Conservation (phyloP, 331 rosid genomes). For the Malus hybrid region DNA sequence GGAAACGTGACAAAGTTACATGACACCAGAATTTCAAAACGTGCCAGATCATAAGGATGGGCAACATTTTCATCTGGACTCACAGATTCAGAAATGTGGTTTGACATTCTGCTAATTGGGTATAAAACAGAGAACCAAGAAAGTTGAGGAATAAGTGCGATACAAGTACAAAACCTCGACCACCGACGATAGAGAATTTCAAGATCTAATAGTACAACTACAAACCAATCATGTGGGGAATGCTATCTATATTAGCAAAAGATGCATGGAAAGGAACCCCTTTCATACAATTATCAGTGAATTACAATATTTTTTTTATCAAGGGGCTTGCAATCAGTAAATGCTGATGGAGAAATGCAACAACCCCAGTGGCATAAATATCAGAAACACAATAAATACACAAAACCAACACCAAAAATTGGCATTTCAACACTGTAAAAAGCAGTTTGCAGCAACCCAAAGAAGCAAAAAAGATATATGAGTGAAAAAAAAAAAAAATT, state of each 20-base stretch:
- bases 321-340: neutral
- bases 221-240: neutral
- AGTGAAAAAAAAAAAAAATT: neutral
- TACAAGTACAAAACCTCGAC: neutral
- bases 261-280: neutral
- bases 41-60: neutral
- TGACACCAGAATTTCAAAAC: neutral
- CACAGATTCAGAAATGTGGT: neutral
- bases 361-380: neutral
- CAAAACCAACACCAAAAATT: neutral
- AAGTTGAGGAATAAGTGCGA: neutral
- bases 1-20: neutral
- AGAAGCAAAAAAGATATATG: neutral
- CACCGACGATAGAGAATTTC: neutral
- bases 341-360: constrained; percentile 5
- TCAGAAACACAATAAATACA: constrained; percentile 6
- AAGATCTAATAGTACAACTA: neutral
- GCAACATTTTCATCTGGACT: neutral
- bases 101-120: neutral
- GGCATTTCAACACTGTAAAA: neutral
- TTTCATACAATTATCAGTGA: neutral
- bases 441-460: neutral
- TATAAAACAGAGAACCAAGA: neutral
- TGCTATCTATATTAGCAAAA: neutral
- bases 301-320: neutral